Percentiles rank a stretch among this genome's conserved stretches.
Conservation (phyloP, 1,139 yeast species). For the Blastobotrys proliferans region DNA sequence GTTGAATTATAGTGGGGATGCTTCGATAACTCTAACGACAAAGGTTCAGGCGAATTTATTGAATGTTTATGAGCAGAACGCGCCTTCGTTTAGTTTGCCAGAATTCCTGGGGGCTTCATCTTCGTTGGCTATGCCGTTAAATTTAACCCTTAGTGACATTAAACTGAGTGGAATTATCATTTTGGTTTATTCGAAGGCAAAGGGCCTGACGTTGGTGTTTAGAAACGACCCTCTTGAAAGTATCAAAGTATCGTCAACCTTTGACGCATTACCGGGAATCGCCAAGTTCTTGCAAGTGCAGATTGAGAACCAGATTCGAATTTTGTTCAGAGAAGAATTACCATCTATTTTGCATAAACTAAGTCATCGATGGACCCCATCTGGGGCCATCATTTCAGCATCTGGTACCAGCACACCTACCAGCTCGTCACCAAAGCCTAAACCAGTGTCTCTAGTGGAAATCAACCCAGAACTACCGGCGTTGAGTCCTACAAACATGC, state of each 20-base stretch:
- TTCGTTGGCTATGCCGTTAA: conserved; percentile 73
- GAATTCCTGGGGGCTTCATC: conserved; percentile 62
- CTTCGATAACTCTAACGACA: conserved; percentile 72
- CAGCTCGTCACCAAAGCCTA: conserved; percentile 12
- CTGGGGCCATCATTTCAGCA: conserved; percentile 12
- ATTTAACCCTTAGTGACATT: conserved; percentile 68
- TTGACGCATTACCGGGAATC: conserved; percentile 78
- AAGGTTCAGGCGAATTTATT: conserved; percentile 83
- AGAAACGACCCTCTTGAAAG: conserved; percentile 84
- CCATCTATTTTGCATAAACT: conserved; percentile 78
- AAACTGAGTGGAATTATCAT: conserved; percentile 77
- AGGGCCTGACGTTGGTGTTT: conserved; percentile 81
- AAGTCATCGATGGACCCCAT: conserved; percentile 64
- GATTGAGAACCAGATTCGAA: conserved; percentile 76
- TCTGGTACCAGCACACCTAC: conserved; percentile 6
- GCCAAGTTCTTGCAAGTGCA: conserved; percentile 77
- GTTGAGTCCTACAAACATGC: conserved; percentile 65
- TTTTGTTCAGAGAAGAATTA: conserved; percentile 74
- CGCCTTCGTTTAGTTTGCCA: conserved; percentile 55
- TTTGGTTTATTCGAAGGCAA: conserved; percentile 73
- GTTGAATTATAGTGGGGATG: conserved; percentile 75
- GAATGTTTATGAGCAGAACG: conserved; percentile 51
- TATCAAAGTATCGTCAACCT: conserved; percentile 76
- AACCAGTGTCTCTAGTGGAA: conserved; percentile 42
- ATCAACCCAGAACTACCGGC: conserved; percentile 54